Base-by-base conservation (phyloP, 768 basidiomycete species). In the Boletus fagicola region DNA sequence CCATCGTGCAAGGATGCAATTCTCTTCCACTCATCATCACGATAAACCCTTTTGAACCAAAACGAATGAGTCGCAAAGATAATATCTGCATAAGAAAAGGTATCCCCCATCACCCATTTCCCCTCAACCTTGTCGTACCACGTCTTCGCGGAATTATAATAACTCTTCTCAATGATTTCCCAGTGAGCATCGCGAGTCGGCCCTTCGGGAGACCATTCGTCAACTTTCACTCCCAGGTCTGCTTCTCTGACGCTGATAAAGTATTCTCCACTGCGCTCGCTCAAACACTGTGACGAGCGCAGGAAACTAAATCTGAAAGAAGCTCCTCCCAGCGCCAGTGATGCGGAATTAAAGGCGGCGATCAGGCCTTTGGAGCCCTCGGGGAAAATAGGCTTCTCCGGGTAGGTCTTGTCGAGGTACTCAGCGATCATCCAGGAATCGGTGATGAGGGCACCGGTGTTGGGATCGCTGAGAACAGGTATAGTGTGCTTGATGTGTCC, bases 161-260 rank as follows among this genome's bases (percentile, higher is more conserved):
- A 59, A 10, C 15, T n/a, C 46, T 62, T 60, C 59, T 73, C 62
- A 0, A 65, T 43, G 39, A 28, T 38, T n/a, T 16, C 46, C 71
- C 64, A 75, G 42, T 73, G 68, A 11, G 50, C 70, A 7, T 67
- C 67, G 16, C 72, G 63, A 48, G 57, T 65, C 12, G 75, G 72
- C 5, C 75, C 74, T 44, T 65, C 68, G 0, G 77, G 75, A 7
- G 67, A 66, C 33, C 79, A 58, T 33, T 78, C 72, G 26, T 80
- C 77, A 50, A 83, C 57, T 15, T 66, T 64, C 43, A 58, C 67
- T 6, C 76, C 76, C 46, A 75, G 68, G 3, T 9, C n/a, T 3
- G 16, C 54, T 54, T 74, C 71, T 35, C 77, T 65, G 5, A 74
- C 76, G 20, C 54, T 47, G 20, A 74, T 61, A 59, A 79, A 83